Evolutionary conservation across 1,284 basidiomycete genomes (phyloP).

Genomic region (Apiotrichum laibachii): DNA sequence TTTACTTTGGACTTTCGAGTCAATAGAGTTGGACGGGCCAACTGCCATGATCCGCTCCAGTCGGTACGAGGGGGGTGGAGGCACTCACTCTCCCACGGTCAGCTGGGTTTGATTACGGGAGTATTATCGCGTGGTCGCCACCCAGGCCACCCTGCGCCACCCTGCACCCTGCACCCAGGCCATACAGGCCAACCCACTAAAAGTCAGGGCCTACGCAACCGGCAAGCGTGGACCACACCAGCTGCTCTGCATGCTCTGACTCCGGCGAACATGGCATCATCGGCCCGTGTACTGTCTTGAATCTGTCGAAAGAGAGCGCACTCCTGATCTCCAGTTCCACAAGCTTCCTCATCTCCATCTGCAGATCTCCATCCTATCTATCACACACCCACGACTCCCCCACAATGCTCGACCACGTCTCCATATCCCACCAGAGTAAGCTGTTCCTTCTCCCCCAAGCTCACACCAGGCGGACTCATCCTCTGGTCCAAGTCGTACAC

Average conservation of each 20-base stretch:
- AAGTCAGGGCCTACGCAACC: too few species aligned
- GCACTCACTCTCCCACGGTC: too few species aligned
- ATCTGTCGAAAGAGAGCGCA: too few species aligned
- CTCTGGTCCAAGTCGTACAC: slow-evolving; percentile 91
- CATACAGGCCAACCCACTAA: too few species aligned
- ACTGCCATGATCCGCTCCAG: too few species aligned
- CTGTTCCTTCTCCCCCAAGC: not conserved
- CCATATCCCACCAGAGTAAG: slow-evolving; percentile 82
- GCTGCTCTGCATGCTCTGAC: too few species aligned
- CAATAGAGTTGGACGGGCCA: not conserved
- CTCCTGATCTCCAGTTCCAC: not conserved
- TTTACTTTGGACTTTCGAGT: not conserved
- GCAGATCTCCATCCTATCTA: not conserved
- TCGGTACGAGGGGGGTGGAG: too few species aligned
- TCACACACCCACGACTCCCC: not conserved
- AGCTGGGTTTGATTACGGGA: not conserved
- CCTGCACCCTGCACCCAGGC: too few species aligned
- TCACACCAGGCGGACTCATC: slow-evolving; percentile 71
- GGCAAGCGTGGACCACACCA: too few species aligned
- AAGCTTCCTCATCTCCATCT: not conserved
- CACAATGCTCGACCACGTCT: slow-evolving; percentile 79
- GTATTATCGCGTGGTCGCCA: not conserved
- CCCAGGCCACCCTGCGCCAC: too few species aligned
- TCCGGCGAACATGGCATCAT: too few species aligned
- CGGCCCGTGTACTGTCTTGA: too few species aligned